Conservation (phyloP, 2,329 filamentous ascomycete genomes). For the Fusarium papillatum region DNA sequence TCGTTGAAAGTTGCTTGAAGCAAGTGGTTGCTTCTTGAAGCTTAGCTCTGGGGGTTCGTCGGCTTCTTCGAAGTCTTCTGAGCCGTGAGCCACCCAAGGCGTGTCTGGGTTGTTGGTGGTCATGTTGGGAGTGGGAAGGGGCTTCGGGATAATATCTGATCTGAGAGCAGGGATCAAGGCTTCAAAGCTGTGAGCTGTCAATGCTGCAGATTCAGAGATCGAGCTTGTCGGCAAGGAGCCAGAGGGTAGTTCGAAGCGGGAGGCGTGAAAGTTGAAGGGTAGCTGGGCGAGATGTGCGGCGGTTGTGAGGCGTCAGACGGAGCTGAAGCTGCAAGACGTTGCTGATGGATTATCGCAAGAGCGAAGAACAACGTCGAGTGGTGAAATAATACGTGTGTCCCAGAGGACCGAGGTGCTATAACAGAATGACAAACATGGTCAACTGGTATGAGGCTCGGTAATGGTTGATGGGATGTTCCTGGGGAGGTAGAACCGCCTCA, state of each 20-base stretch:
- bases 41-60: conserved; percentile 88
- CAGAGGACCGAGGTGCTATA: conserved; percentile 56
- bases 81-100: conserved; percentile 52
- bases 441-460: conserved; percentile 34
- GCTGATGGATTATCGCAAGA: conserved; percentile 8
- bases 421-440: conserved; percentile 50
- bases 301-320: conserved; percentile 32
- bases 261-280: neutral
- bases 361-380: conserved; percentile 29
- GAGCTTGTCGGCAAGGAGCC: conserved; percentile 13
- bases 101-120: conserved; percentile 45
- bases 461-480: conserved; percentile 25
- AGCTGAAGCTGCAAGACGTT: conserved; percentile 43
- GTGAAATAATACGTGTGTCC: conserved; percentile 45
- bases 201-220: conserved; percentile 15
- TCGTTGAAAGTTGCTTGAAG: conserved; percentile 59
- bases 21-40: conserved; percentile 42
- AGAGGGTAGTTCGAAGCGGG: conserved; percentile 7
- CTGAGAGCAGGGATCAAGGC: conserved; percentile 27
- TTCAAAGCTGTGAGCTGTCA: conserved; percentile 2
- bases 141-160: conserved; percentile 31
- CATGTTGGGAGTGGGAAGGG: conserved; percentile 50
- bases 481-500: conserved; percentile 19
- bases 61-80: conserved; percentile 79
- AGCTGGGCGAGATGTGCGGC: conserved; percentile 4